phyloP scores from a whole-genome alignment of 192 early-diverging fungal genomes.

The Podila epigama region DNA sequence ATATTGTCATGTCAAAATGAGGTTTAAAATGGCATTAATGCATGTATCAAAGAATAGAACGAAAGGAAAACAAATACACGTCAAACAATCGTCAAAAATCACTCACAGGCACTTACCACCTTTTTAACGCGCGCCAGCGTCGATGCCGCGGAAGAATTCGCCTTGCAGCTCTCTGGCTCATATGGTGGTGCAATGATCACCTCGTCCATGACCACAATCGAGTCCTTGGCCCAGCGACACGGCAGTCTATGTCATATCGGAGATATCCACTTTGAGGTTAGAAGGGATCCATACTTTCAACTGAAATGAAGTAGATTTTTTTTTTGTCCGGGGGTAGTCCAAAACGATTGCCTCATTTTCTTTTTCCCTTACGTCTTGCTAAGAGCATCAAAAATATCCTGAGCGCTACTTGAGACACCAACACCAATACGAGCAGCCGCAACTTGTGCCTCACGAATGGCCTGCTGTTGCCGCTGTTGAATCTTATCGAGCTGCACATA shows the following conservation, averaged over 20 bases:
- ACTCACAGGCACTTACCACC: conserved; percentile 59
- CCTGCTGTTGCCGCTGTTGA: conserved; percentile 57
- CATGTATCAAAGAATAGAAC: not conserved
- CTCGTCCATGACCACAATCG: conserved; percentile 84
- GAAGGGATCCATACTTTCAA: not conserved
- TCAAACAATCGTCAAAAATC: not conserved
- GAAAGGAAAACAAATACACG: not conserved
- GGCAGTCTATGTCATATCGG: conserved; percentile 69
- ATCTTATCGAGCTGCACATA: conserved; percentile 63
- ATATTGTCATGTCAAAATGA: not conserved
- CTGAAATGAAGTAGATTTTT: not conserved
- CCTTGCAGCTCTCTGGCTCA: conserved; percentile 71
- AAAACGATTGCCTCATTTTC: no score
- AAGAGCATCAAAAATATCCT: conserved; percentile 83
- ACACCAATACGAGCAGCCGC: conserved; percentile 73
- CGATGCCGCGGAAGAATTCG: conserved; percentile 57
- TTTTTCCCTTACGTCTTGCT: conserved; percentile 81
- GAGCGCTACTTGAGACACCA: conserved; percentile 77
- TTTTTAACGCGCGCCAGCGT: conserved; percentile 77
- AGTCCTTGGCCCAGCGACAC: conserved; percentile 77
- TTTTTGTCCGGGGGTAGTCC: not conserved
- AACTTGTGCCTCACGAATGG: conserved; percentile 53
- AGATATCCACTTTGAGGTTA: no score
- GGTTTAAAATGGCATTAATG: no score
- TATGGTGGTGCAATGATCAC: conserved; percentile 80